Base-by-base conservation (phyloP, 805 yeast species). In the Spathaspora gorwiae region DNA sequence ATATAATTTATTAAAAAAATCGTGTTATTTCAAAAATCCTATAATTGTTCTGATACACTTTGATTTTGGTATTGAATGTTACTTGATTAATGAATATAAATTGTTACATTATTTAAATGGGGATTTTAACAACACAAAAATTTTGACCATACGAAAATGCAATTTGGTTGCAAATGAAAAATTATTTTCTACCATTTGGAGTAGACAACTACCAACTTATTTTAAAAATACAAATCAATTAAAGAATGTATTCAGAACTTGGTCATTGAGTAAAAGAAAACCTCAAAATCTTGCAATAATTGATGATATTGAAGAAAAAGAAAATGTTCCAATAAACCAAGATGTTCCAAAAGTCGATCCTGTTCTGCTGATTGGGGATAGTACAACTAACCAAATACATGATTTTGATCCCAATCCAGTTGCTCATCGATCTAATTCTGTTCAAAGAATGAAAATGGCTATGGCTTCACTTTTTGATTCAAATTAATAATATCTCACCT, bases 1-100 rank as follows among this genome's bases (percentile, higher is more conserved):
- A 9, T 39, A 40, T 19, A 8, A 40, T 2, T 19, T 36, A 13
- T 12, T 26, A 35, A 40, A 38, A 37, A 46, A 40, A 14, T 13
- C 19, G 7, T 56, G 59, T 37, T 56, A 56, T 43, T 56, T 52
- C 36, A 46, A 47, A 26, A 37, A 40, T 12, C 36, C 46, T 11
- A 42, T 36, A 12, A 29, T 34, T 11, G 30, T 45, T 8, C 15
- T 11, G 15, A 38, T 45, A 7, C 14, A 32, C 8, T 30, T 45
- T 29, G 35, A 43, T 27, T 31, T 32, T 33, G 26, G 12, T 5
- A 5, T 38, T 8, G 19, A 29, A 9, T 19, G 24, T 19, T 19
- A 19, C 24, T 19, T 19, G 24, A 9, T 9, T 9, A 11, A 29
- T 9, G 32, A 29, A 9, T 29, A 29, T 11, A 29, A 11, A 29